These are phyloP conservation scores for Ogataea parapolymorpha DNA, from an alignment of 805 yeast species.

Conservation along the genomic window DNA sequence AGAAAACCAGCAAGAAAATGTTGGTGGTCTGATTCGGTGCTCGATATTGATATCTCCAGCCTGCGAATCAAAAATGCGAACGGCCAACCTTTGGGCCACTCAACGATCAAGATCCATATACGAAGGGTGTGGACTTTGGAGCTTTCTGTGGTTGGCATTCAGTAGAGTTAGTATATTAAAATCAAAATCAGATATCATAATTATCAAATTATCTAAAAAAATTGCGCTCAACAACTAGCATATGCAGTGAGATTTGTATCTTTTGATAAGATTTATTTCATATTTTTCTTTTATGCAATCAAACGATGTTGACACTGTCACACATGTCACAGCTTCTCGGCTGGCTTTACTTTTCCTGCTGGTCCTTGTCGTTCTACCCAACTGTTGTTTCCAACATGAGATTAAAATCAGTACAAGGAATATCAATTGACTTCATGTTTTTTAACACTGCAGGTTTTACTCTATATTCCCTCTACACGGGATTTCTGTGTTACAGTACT, in stretches of 20 bases:
- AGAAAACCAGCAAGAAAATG: conserved; percentile 97
- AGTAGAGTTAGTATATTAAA: conserved; percentile 25
- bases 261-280: background rate
- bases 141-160: conserved; percentile 83
- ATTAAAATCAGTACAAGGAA: conserved; percentile 33
- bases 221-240: background rate
- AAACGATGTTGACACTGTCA: background rate
- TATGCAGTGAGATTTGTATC: background rate
- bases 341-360: conserved; percentile 30
- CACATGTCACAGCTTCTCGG: conserved; percentile 26
- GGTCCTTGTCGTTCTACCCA: conserved; percentile 34
- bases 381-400: conserved; percentile 31
- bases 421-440: conserved; percentile 34
- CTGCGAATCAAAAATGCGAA: conserved; percentile 24
- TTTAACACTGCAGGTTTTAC: conserved; percentile 34
- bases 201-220: too few relatives aligned
- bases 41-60: conserved; percentile 40
- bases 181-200: too few relatives aligned
- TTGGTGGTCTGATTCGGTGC: conserved; percentile 84
- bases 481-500: conserved; percentile 19
- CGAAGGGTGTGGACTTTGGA: conserved; percentile 97
- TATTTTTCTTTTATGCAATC: too few relatives aligned
- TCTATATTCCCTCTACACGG: conserved; percentile 31
- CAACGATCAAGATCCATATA: conserved; percentile 68
- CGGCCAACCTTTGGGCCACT: conserved; percentile 32